Conservation (phyloP, 2,329 filamentous ascomycete genomes). For the Paramyrothecium roridum region DNA sequence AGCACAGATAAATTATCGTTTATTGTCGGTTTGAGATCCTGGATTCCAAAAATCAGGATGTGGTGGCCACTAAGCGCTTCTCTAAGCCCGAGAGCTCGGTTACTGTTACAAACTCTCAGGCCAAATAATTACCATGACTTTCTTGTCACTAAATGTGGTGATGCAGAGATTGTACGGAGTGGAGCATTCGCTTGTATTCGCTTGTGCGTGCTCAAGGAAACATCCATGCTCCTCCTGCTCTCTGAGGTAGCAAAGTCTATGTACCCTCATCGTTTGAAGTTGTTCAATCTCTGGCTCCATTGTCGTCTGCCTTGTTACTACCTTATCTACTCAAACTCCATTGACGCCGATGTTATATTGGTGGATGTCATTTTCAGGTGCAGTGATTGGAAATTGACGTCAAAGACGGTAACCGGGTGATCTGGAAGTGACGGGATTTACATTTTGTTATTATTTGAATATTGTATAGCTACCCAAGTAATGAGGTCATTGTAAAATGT, state of each 20-base stretch:
- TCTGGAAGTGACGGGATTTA: background rate
- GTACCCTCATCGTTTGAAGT: background rate
- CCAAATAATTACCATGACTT: background rate
- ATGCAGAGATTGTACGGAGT: background rate
- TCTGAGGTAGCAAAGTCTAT: background rate
- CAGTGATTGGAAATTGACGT: background rate
- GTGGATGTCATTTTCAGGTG: background rate
- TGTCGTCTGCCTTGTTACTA: background rate
- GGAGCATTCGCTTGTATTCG: background rate
- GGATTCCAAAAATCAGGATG: background rate
- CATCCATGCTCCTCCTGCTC: background rate
- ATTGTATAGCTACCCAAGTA: background rate
- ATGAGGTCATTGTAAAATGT: background rate
- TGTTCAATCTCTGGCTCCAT: background rate
- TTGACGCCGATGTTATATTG: background rate
- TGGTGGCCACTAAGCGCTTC: background rate
- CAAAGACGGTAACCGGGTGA: background rate
- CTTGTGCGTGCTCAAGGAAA: background rate
- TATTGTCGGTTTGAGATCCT: background rate
- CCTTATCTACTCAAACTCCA: background rate
- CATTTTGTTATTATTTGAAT: background rate
- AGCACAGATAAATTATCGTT: background rate
- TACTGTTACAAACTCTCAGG: background rate
- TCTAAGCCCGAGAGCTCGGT: background rate
- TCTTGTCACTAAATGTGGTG: background rate